Evolutionary conservation across 306 rosid species (phyloP), one percentile per base, ranked within the genome.

Genomic region (Adenanthera pavonina): DNA sequence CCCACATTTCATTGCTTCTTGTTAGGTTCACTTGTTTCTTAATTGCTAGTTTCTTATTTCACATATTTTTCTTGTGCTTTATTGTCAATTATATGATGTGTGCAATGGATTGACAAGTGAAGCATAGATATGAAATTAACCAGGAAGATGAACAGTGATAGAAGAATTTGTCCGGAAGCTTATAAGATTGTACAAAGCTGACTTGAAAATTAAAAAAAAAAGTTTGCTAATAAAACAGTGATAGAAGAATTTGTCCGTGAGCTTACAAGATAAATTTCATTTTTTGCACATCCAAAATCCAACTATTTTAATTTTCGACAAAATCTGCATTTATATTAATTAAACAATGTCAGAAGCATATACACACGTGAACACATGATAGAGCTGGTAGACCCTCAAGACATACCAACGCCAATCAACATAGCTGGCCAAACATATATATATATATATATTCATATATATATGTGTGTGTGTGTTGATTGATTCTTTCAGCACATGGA

Each of bases 331-430:
- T 19, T 57, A 57, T 57, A 57, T 25, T 25, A 25, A 25, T 25
- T 25, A 25, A 25, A 25, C 30, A 25, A 25, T 25, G 1, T 25
- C 30, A 25, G 30, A 25, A 25, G 30, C 30, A 25, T 35, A 15
- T 30, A 72, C 7, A 79, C 56, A 73, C 53, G 3, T 57, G 70
- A 61, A 76, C 12, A 25, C 57, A 81, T 54, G 43, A 85, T 15
- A 57, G 30, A 49, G 67, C 40, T 51, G 38, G 79, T 9, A 62
- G 76, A 82, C 81, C 81, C 82, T 54, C 25, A 69, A 62, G 56
- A 82, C 69, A 73, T 64, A 81, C 80, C 77, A 81, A 82, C 76
- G 36, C 33, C 73, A 84, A 54, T 41, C 64, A 57, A 70, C 67
- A 74, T 62, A 44, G 86, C 12, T 81, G 44, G 71, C 71, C 20